Conservation (phyloP, 352 stramenopile genomes). For the Phytopythium helicoides region DNA sequence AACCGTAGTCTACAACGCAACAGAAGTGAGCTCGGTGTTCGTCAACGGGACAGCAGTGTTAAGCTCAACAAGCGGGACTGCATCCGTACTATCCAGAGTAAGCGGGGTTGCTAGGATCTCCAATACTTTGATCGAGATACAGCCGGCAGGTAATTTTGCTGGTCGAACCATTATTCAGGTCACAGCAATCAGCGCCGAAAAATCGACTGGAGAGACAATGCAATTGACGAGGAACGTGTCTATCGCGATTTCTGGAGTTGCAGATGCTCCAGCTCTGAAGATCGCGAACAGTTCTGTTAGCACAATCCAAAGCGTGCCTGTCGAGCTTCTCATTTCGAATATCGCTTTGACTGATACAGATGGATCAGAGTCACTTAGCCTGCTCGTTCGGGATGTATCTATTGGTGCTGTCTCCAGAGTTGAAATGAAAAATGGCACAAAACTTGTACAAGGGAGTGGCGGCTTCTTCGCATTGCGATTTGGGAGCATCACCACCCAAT, state of each 20-base stretch:
- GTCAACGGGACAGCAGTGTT: conserved; percentile 23
- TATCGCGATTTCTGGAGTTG: conserved; percentile 25
- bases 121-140: conserved; percentile 25
- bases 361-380: conserved; percentile 33
- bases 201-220: conserved; percentile 18
- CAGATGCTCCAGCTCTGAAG: conserved; percentile 30
- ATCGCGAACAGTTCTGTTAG: conserved; percentile 13
- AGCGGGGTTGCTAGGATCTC: conserved; percentile 5
- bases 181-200: conserved; percentile 18
- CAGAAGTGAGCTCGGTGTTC: conserved; percentile 23
- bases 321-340: conserved; percentile 23
- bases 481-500: conserved; percentile 8
- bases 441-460: conserved; percentile 17
- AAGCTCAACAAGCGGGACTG: conserved; percentile 6
- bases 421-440: conserved; percentile 15
- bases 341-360: conserved; percentile 35
- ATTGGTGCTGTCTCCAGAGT: conserved; percentile 18
- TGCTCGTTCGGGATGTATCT: conserved; percentile 27
- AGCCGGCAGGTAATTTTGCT: conserved; percentile 32
- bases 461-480: conserved; percentile 25
- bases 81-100: conserved; percentile 19
- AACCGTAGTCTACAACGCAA: conserved; percentile 23
- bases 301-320: conserved; percentile 32
- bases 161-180: conserved; percentile 9
- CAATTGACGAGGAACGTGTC: conserved; percentile 18